phyloP scores from a whole-genome alignment of 345 rosid genomes.

The Adansonia digitata region DNA sequence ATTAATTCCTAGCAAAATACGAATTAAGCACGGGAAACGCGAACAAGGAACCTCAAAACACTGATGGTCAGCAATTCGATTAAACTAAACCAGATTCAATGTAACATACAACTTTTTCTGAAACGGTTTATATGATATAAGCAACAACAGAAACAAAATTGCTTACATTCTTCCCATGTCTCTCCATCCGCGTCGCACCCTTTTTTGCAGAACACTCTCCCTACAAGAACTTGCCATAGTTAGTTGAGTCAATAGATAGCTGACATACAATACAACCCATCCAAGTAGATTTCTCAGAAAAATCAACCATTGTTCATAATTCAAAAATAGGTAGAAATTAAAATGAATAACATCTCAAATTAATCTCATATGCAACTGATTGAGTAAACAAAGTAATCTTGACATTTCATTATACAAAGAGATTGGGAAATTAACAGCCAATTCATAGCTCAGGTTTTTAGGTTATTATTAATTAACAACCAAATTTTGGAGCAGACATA shows the following conservation, averaged over 20 bases:
- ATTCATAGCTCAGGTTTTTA: neutral
- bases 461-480: neutral
- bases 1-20: neutral
- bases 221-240: slow-evolving; percentile 32
- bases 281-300: neutral
- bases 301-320: neutral
- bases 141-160: slow-evolving; percentile 12
- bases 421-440: neutral
- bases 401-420: neutral
- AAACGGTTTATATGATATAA: neutral
- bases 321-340: neutral
- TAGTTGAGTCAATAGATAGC: neutral
- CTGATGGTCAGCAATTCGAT: neutral
- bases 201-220: slow-evolving; percentile 99
- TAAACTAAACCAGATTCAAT: neutral
- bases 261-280: neutral
- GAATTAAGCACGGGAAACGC: neutral
- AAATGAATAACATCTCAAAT: neutral
- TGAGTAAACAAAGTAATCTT: neutral
- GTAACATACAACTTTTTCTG: neutral
- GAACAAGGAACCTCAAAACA: neutral
- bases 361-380: too few species aligned
- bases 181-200: slow-evolving; percentile 82
- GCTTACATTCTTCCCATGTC: slow-evolving; percentile 94
- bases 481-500: neutral